Percentiles rank a stretch among this genome's conserved stretches.
phyloP scores from a whole-genome alignment of 176 grass and related monocot species.

The Puya raimondii region DNA sequence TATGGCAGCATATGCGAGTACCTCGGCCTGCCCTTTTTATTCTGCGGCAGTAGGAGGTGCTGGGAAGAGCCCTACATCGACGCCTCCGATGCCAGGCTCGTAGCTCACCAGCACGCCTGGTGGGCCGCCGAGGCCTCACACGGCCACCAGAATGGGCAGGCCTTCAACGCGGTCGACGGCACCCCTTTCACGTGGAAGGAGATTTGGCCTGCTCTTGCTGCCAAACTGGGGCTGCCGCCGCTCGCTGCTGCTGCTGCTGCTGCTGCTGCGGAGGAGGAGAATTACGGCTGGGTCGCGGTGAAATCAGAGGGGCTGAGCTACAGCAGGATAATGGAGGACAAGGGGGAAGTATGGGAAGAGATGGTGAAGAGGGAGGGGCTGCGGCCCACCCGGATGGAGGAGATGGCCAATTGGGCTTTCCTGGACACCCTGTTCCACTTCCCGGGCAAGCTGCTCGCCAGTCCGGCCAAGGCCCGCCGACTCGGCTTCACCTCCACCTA shows the following conservation, averaged over 20 bases:
- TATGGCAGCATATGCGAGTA: slow-evolving; percentile 26
- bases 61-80: slow-evolving; percentile 32
- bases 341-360: slow-evolving; percentile 25
- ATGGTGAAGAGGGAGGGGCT: slow-evolving; percentile 20
- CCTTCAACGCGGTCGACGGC: slow-evolving; percentile 20
- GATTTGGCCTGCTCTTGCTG: slow-evolving; percentile 26
- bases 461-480: slow-evolving; percentile 16
- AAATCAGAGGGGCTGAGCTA: slow-evolving; percentile 18
- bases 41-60: slow-evolving; percentile 21
- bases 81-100: slow-evolving; percentile 19
- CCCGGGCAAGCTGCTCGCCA: slow-evolving; percentile 12
- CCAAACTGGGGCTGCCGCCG: slow-evolving; percentile 18
- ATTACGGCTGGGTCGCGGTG: neutral
- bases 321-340: slow-evolving; percentile 13
- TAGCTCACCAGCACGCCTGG: slow-evolving; percentile 25
- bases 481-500: slow-evolving; percentile 17
- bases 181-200: slow-evolving; percentile 32
- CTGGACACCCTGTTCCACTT: slow-evolving; percentile 24
- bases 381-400: slow-evolving; percentile 10
- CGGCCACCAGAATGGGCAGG: neutral
- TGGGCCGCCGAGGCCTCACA: slow-evolving; percentile 8
- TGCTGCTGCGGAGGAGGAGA: no score
- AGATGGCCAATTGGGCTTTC: slow-evolving; percentile 27
- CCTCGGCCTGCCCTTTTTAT: slow-evolving; percentile 23
- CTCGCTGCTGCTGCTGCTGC: neutral